phyloP scores from a whole-genome alignment of 768 basidiomycete genomes.

The Lactifluus hygrophoroides region DNA sequence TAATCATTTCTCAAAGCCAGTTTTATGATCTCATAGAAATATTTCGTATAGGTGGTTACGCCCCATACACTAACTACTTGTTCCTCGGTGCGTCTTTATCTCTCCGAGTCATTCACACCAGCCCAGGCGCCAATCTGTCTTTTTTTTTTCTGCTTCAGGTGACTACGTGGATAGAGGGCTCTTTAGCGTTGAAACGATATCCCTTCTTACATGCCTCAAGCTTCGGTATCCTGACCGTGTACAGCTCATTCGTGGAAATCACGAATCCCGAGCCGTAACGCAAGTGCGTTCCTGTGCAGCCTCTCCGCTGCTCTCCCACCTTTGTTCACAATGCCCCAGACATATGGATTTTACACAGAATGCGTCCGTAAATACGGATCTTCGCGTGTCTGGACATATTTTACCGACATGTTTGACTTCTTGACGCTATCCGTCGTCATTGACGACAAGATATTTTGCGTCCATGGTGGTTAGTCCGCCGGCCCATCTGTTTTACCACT shows the following conservation, averaged over 20 bases:
- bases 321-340: conserved; percentile 39
- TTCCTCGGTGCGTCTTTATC: conserved; percentile 69
- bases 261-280: conserved; percentile 95
- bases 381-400: conserved; percentile 96
- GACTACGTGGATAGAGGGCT: conserved; percentile 98
- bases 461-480: conserved; percentile 75
- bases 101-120: conserved; percentile 4
- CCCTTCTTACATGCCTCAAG: conserved; percentile 92
- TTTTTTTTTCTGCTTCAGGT: conserved; percentile 39
- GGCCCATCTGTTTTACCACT: conserved; percentile 7
- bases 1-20: conserved; percentile 56
- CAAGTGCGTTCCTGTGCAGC: conserved; percentile 55
- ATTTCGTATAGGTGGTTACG: conserved; percentile 96
- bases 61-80: conserved; percentile 95
- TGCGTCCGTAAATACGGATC: conserved; percentile 96
- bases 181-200: conserved; percentile 98
- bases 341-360: conserved; percentile 98
- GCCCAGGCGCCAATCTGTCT: not conserved
- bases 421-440: conserved; percentile 95
- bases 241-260: conserved; percentile 94
- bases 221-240: conserved; percentile 94
- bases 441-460: conserved; percentile 98
- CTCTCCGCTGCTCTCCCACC: not conserved
- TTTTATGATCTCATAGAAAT: conserved; percentile 99
- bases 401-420: conserved; percentile 99